Evolutionary conservation across 2,329 filamentous ascomycete genomes (phyloP).

Genomic region (Fusarium decemcellulare): DNA sequence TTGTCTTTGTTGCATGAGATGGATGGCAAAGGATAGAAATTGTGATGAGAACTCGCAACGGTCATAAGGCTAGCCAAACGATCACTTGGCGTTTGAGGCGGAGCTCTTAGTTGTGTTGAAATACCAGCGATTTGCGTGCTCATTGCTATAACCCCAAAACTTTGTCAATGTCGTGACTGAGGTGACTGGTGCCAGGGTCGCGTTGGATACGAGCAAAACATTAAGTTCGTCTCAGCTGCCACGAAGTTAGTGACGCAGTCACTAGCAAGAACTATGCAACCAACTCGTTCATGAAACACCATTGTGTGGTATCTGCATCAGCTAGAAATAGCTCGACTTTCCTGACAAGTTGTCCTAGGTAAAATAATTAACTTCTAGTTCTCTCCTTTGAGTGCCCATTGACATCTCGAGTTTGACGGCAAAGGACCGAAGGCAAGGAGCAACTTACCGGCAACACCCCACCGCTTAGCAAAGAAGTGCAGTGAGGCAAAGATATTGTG

Average conservation of each 20-base stretch:
- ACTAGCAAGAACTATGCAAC: neutral
- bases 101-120: constrained; percentile 4
- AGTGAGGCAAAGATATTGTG: constrained; percentile 52
- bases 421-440: too few relatives aligned
- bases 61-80: neutral
- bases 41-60: constrained; percentile 11
- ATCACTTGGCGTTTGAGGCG: constrained; percentile 6
- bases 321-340: constrained; percentile 48
- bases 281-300: constrained; percentile 45
- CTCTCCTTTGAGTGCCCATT: neutral
- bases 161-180: neutral
- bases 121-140: constrained; percentile 7
- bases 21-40: constrained; percentile 17
- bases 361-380: constrained; percentile 24
- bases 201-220: neutral
- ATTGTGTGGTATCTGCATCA: constrained; percentile 41
- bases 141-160: neutral
- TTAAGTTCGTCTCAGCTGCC: neutral
- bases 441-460: constrained; percentile 51
- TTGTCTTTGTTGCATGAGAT: constrained; percentile 10
- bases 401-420: too few relatives aligned
- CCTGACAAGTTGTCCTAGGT: constrained; percentile 46
- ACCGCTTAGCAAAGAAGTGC: constrained; percentile 53
- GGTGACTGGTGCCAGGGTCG: neutral
- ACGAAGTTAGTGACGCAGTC: neutral